phyloP scores from a whole-genome alignment of 1,284 basidiomycete genomes.

The Caloboletus inedulis region DNA sequence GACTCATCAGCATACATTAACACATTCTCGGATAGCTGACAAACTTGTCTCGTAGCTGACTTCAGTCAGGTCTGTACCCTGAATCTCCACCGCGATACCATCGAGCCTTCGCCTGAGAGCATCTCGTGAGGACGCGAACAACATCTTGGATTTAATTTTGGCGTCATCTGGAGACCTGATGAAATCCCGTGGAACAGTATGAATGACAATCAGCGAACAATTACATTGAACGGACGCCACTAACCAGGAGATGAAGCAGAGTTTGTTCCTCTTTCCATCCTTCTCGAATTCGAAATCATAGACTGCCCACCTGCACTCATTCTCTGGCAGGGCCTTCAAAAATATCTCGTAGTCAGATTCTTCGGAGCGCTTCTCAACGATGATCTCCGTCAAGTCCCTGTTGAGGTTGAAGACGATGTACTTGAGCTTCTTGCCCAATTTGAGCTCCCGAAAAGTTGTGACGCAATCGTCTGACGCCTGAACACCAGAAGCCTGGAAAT shows the following conservation, averaged over 20 bases:
- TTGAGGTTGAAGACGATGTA: conserved; percentile 86
- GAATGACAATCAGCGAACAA: neutral
- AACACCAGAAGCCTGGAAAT: conserved; percentile 78
- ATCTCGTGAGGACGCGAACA: conserved; percentile 91
- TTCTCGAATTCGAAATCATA: conserved; percentile 91
- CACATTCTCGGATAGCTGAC: conserved; percentile 32
- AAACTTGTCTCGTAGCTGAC: conserved; percentile 73
- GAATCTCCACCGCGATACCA: conserved; percentile 78
- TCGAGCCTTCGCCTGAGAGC: conserved; percentile 72
- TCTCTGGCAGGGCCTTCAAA: conserved; percentile 69
- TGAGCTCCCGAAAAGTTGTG: conserved; percentile 68
- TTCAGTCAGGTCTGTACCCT: conserved; percentile 83
- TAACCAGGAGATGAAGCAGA: conserved; percentile 83
- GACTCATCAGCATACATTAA: conserved; percentile 8
- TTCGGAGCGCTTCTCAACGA: conserved; percentile 62
- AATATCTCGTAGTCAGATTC: conserved; percentile 72
- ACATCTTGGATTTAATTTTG: conserved; percentile 92
- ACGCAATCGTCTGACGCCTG: conserved; percentile 60
- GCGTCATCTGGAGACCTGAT: conserved; percentile 85
- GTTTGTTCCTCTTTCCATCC: conserved; percentile 85
- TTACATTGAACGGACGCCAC: conserved; percentile 25
- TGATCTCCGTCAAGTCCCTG: conserved; percentile 67
- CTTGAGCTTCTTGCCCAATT: conserved; percentile 80
- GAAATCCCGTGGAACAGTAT: neutral
- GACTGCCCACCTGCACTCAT: conserved; percentile 84